Evolutionary conservation across 371 early-diverging fungal genomes (phyloP).

Genomic region (Paramicrosporidium saccamoebae): DNA sequence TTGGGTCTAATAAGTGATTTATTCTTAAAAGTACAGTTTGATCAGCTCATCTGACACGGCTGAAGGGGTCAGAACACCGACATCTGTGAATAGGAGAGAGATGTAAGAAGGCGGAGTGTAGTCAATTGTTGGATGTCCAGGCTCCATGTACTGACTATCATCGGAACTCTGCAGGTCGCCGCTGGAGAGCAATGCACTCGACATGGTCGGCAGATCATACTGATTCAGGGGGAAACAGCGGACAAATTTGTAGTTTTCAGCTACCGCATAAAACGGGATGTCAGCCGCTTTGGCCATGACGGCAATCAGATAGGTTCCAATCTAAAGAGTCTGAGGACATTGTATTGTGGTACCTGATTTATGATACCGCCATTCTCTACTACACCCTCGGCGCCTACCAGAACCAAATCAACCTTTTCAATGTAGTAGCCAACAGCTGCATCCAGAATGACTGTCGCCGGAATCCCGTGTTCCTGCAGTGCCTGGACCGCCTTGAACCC

Average conservation of each 20-base stretch:
- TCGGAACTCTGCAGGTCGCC: conserved; percentile 6
- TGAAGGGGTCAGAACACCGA: conserved; percentile 70
- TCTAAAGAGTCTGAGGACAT: conserved; percentile 5
- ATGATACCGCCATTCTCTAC: conserved; percentile 87
- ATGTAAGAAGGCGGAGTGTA: conserved; percentile 82
- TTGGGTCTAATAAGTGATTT: too few relatives aligned
- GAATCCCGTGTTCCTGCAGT: conserved; percentile 35
- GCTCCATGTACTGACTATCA: conserved; percentile 1
- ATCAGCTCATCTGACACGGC: conserved; percentile 68
- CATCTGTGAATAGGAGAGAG: conserved; percentile 55
- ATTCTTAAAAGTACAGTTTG: conserved; percentile 27
- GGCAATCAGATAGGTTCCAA: conserved; percentile 71
- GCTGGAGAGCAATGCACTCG: conserved; percentile 23
- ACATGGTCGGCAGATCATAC: conserved; percentile 31
- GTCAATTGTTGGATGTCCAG: conserved; percentile 35
- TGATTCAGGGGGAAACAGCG: conserved; percentile 57
- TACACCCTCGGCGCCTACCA: conserved; percentile 90
- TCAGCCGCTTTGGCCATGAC: conserved; percentile 65
- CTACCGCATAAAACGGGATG: conserved; percentile 74
- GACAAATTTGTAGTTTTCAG: conserved; percentile 89
- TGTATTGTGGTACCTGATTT: conserved; percentile 24
- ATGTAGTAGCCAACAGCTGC: conserved; percentile 73
- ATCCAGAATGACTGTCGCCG: conserved; percentile 56
- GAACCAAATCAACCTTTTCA: conserved; percentile 63
- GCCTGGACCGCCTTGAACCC: conserved; percentile 33